These are phyloP conservation scores for Aspergillus versicolor DNA, from an alignment of 2,329 filamentous ascomycete species.

Conservation along the genomic window DNA sequence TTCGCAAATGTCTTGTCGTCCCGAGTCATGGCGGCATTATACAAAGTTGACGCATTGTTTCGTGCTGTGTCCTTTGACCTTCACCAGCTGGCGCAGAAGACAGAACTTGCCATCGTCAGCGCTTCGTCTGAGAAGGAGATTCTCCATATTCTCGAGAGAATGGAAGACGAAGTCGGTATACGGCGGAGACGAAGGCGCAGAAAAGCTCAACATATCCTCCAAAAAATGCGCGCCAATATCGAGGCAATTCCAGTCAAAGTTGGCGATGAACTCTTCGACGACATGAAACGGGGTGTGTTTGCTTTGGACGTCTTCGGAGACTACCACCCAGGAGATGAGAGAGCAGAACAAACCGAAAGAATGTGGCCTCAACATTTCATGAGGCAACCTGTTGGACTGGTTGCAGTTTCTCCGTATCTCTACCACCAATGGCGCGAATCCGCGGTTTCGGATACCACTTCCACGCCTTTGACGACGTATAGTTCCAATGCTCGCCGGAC, in stretches of 20 bases:
- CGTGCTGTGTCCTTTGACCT: constrained; percentile 25
- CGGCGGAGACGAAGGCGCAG: constrained; percentile 23
- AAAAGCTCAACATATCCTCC: constrained; percentile 22
- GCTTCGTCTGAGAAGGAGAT: constrained; percentile 24
- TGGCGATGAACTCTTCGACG: constrained; percentile 27
- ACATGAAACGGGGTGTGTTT: constrained; percentile 33
- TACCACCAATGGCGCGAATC: constrained; percentile 17
- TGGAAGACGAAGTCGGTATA: constrained; percentile 26
- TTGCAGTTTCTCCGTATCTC: constrained; percentile 19
- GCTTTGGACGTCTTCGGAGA: constrained; percentile 29
- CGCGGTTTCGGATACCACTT: constrained; percentile 2
- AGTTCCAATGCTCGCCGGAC: constrained; percentile 12
- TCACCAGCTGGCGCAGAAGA: constrained; percentile 23
- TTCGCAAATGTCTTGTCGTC: constrained; percentile 18
- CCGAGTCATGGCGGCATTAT: constrained; percentile 16
- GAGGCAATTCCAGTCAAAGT: constrained; percentile 31
- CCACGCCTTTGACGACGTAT: constrained; percentile 13
- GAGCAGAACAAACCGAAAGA: constrained; percentile 25
- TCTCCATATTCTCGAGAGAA: constrained; percentile 21
- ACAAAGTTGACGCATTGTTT: constrained; percentile 28
- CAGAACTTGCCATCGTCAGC: constrained; percentile 17
- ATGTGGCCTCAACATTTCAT: constrained; percentile 13
- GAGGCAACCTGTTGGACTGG: constrained; percentile 11
- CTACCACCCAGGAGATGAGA: constrained; percentile 31
- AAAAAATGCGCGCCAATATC: constrained; percentile 24